These are phyloP conservation scores for Backusella luteola DNA, from an alignment of 192 early-diverging fungal genomes.

Conservation along the genomic window DNA sequence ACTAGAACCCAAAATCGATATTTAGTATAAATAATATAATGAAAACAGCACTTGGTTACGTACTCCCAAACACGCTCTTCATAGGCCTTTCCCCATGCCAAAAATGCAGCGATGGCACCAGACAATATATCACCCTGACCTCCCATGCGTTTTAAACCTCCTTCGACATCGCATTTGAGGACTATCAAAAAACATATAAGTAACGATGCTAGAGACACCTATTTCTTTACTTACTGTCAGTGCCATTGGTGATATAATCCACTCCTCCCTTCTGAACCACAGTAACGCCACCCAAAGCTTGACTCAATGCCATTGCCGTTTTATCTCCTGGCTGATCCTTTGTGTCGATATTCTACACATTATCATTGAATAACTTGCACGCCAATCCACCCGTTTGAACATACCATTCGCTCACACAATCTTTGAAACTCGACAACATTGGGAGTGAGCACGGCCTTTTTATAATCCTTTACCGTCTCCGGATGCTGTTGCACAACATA, in stretches of 20 bases:
- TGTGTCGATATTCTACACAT: constrained; percentile 17
- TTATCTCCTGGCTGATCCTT: constrained; percentile 34
- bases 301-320: constrained; percentile 49
- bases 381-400: background rate
- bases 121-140: constrained; percentile 95
- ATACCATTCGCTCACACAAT: constrained; percentile 61
- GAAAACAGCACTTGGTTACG: constrained; percentile 5
- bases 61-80: constrained; percentile 58
- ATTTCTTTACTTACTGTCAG: constrained; percentile 33
- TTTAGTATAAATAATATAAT: background rate
- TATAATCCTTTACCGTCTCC: constrained; percentile 68
- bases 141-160: constrained; percentile 85
- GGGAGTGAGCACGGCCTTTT: constrained; percentile 78
- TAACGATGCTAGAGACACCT: background rate
- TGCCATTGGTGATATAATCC: constrained; percentile 79
- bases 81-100: constrained; percentile 82
- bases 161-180: constrained; percentile 57
- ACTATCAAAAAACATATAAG: constrained; percentile 34
- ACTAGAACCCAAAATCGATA: constrained; percentile 7
- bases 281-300: constrained; percentile 74
- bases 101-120: constrained; percentile 79
- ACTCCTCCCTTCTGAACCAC: constrained; percentile 76
- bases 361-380: background rate
- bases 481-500: constrained; percentile 73
- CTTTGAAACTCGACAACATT: constrained; percentile 85